Percentiles rank a stretch among this genome's conserved stretches.
These are phyloP conservation scores for Caloboletus firmus DNA, from an alignment of 1,284 basidiomycete species.

Conservation along the genomic window DNA sequence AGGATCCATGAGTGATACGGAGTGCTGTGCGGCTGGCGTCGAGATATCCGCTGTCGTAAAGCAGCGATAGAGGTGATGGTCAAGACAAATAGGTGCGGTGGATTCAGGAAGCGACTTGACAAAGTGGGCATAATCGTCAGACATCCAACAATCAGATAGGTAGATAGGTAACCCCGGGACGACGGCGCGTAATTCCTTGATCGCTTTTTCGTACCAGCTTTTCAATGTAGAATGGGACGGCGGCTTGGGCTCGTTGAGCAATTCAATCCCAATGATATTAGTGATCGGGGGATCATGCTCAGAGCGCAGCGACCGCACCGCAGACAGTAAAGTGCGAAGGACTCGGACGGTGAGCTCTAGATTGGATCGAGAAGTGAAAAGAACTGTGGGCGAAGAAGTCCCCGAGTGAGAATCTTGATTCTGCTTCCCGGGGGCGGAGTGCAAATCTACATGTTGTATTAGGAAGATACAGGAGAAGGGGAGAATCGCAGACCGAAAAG, in stretches of 20 bases:
- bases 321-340: slow-evolving; percentile 45
- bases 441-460: slow-evolving; percentile 50
- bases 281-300: slow-evolving; percentile 41
- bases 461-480: slow-evolving; percentile 1
- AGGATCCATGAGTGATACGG: slow-evolving; percentile 44
- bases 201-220: slow-evolving; percentile 65
- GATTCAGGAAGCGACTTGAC: slow-evolving; percentile 39
- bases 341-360: slow-evolving; percentile 56
- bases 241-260: slow-evolving; percentile 80
- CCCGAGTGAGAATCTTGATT: slow-evolving; percentile 68
- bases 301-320: slow-evolving; percentile 41
- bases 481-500: slow-evolving; percentile 57
- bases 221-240: slow-evolving; percentile 50
- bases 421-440: slow-evolving; percentile 78
- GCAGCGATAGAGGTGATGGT: slow-evolving; percentile 88
- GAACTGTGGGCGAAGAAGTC: slow-evolving; percentile 49
- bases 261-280: slow-evolving; percentile 79
- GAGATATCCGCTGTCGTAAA: slow-evolving; percentile 65
- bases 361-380: slow-evolving; percentile 53
- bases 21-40: slow-evolving; percentile 60
- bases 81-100: slow-evolving; percentile 60
- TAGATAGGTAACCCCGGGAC: slow-evolving; percentile 66
- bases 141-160: slow-evolving; percentile 79
- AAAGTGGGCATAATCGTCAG: slow-evolving; percentile 64
- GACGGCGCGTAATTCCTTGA: slow-evolving; percentile 54